Percentiles rank a stretch among this genome's conserved stretches.
Evolutionary conservation across 2,329 filamentous ascomycete species (phyloP).

Genomic region (Thyridium curvatum): DNA sequence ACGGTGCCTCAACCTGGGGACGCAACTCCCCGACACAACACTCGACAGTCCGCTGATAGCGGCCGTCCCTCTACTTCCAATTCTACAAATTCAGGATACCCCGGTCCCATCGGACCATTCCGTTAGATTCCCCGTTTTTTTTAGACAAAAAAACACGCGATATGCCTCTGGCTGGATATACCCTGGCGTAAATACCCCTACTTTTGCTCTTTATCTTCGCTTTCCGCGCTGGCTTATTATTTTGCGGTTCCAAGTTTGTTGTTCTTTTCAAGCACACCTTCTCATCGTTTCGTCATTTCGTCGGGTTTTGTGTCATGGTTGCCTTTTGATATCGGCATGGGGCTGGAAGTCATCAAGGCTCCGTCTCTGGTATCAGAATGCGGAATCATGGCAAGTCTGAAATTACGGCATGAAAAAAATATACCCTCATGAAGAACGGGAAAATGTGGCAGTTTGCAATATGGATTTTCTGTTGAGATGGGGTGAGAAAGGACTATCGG

Average conservation of each 20-base stretch:
- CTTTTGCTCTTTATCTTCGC: slow-evolving; percentile 34
- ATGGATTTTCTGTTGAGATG: too few species aligned
- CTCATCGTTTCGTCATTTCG: slow-evolving; percentile 1
- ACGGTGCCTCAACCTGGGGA: slow-evolving; percentile 69
- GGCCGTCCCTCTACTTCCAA: slow-evolving; percentile 90
- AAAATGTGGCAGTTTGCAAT: too few species aligned
- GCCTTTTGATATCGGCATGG: too few species aligned
- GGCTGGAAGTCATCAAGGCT: too few species aligned
- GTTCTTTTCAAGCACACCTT: slow-evolving; percentile 18
- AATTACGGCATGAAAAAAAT: neutral
- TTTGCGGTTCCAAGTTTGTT: slow-evolving; percentile 27
- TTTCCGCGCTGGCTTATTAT: slow-evolving; percentile 41
- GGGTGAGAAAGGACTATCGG: too few species aligned
- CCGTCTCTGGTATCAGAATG: too few species aligned
- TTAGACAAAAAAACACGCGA: slow-evolving; percentile 26
- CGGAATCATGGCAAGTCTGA: too few species aligned
- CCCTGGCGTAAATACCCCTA: slow-evolving; percentile 55
- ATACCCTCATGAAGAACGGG: neutral
- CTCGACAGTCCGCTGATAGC: slow-evolving; percentile 82
- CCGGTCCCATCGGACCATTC: slow-evolving; percentile 83
- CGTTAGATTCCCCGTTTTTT: slow-evolving; percentile 59
- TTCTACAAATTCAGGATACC: slow-evolving; percentile 94
- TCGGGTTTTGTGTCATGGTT: too few species aligned
- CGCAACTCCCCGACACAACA: slow-evolving; percentile 74
- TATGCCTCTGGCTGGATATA: slow-evolving; percentile 58